phyloP scores from a whole-genome alignment of 1,284 basidiomycete species.

The Ustilago vetiveriae region DNA sequence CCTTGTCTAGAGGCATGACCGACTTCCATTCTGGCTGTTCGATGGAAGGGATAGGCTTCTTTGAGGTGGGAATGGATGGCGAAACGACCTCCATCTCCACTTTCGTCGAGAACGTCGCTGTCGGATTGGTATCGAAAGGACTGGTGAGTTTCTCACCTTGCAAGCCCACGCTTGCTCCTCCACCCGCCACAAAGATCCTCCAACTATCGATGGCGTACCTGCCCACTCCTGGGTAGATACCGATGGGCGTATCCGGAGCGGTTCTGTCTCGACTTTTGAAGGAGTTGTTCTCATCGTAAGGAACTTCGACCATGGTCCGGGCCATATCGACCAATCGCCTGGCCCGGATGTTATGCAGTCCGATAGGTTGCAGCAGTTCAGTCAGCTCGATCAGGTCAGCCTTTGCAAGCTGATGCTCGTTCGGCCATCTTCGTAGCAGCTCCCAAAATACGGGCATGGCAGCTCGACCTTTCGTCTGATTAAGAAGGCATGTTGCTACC shows the following conservation, averaged over 20 bases:
- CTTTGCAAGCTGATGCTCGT: slow-evolving; percentile 17
- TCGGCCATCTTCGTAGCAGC: slow-evolving; percentile 27
- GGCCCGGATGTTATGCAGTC: slow-evolving; percentile 36
- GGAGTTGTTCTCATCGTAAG: slow-evolving; percentile 19
- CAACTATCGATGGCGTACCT: slow-evolving; percentile 42
- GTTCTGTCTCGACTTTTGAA: slow-evolving; percentile 24
- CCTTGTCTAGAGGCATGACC: slow-evolving; percentile 43
- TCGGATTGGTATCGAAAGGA: slow-evolving; percentile 15
- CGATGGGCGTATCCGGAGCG: slow-evolving; percentile 31
- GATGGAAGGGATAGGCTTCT: too few species aligned
- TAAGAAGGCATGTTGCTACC: slow-evolving; percentile 41
- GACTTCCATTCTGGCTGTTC: slow-evolving; percentile 28
- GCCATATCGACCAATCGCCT: slow-evolving; percentile 26
- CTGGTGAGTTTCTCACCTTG: slow-evolving; percentile 18
- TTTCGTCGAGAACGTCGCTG: too few species aligned
- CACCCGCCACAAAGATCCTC: slow-evolving; percentile 35
- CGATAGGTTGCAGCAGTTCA: slow-evolving; percentile 28
- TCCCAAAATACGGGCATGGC: slow-evolving; percentile 43
- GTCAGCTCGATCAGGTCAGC: slow-evolving; percentile 27
- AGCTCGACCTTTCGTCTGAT: slow-evolving; percentile 36
- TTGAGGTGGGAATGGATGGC: too few species aligned
- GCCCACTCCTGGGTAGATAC: slow-evolving; percentile 35
- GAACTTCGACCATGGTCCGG: slow-evolving; percentile 28
- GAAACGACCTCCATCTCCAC: too few species aligned
- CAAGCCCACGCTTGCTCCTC: slow-evolving; percentile 20